Evolutionary conservation across 202 grass and related monocot species (phyloP), one percentile per base, ranked within the genome.

Genomic region (Saccharum hybrid): DNA sequence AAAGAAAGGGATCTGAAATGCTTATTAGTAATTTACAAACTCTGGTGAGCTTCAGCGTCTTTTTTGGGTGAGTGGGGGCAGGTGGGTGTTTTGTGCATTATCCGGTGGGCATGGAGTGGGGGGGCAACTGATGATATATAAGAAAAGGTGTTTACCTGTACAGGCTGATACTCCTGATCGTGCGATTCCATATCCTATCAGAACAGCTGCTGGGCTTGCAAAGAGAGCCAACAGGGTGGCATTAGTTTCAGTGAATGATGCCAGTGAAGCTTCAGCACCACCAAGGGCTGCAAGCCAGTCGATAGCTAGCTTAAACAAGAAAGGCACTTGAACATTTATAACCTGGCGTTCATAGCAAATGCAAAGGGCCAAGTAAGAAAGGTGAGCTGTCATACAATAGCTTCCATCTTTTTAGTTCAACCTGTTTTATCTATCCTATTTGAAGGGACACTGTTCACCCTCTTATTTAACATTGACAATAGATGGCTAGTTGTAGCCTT

Each of bases 301-400:
- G 31, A 98, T 70, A 80, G 96, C 96, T 81, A 94, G 89, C 91
- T 98, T 98, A 92, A 98, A 98, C 60, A 98, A 83, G 86, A 98
- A 95, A 85, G 96, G 96, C 67, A 96, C 91, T 94, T 98, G 96
- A 74, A 98, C 96, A 92, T 98, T 98, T 93, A 98, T 98, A 91
- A 96, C 95, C 95, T 98, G 81, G 60, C 78, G 26, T 87, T 73
- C 83, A 88, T 86, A 84, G 77, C 22, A 86, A 78, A 89, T 26
- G 41, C 75, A 84, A 88, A 82, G 51, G 23, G 46, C 87, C 66
- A 87, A 82, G 78, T 49, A 90, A 78, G 5, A 22, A 77, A 83
- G 19, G 51, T 75, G 18, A 33, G 26, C 7, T 23, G 71, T 71
- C 38, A 63, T 82, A 36, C 39, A 75, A 48, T 61, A 70, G 34